phyloP scores from a whole-genome alignment of 176 grass and related monocot species.

The Leersia perrieri region DNA sequence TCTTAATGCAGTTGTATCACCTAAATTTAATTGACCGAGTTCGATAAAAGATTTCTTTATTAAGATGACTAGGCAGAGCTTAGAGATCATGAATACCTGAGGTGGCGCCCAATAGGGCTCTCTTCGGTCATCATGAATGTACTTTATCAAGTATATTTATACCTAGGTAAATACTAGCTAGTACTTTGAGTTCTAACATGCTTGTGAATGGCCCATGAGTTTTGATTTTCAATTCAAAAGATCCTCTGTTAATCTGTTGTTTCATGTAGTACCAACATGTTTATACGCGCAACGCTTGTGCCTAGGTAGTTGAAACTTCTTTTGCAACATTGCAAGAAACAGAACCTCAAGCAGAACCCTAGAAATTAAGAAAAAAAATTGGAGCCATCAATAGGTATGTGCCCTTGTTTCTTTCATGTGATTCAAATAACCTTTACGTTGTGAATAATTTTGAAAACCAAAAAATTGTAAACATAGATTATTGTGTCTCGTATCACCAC shows the following conservation, averaged over 20 bases:
- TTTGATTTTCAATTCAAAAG: background rate
- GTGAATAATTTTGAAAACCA: background rate
- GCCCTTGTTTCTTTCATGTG: background rate
- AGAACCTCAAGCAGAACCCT: background rate
- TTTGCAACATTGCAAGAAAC: background rate
- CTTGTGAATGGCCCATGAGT: background rate
- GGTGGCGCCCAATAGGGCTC: conserved; percentile 18
- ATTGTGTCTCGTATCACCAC: too few relatives aligned
- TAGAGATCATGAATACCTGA: background rate
- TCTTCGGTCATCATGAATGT: background rate
- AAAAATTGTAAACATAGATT: background rate
- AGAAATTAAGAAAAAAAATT: background rate
- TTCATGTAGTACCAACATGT: background rate
- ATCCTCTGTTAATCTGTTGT: background rate
- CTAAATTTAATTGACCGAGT: too few relatives aligned
- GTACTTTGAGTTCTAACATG: background rate
- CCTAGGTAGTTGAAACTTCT: background rate
- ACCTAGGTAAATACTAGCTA: background rate
- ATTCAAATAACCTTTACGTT: background rate
- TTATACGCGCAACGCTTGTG: too few relatives aligned
- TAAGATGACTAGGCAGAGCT: background rate
- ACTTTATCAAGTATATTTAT: background rate
- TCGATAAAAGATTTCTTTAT: too few relatives aligned
- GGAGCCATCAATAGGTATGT: background rate
- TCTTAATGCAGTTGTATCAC: too few relatives aligned